These are phyloP conservation scores for Rhizophora apiculata DNA, from an alignment of 345 rosid species.

Conservation along the genomic window DNA sequence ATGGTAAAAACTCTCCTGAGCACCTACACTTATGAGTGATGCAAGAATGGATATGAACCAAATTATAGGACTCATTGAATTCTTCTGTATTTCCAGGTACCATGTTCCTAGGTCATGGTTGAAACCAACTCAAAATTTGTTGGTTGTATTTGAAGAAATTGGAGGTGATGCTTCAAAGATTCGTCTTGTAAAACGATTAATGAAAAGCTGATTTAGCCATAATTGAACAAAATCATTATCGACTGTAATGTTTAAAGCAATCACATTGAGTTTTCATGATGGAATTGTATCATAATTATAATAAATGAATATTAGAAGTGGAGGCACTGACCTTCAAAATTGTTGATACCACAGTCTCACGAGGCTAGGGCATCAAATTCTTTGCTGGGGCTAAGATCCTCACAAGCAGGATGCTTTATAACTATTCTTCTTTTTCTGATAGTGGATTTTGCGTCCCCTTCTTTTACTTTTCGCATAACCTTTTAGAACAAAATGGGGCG, in stretches of 20 bases:
- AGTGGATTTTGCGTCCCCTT: too few relatives aligned
- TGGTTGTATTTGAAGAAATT: slow-evolving; percentile 26
- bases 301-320: not conserved
- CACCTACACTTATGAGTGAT: too few relatives aligned
- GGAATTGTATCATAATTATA: too few relatives aligned
- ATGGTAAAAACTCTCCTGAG: slow-evolving; percentile 9
- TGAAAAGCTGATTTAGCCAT: not conserved
- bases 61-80: not conserved
- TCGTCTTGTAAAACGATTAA: slow-evolving; percentile 17
- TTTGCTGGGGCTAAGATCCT: not conserved
- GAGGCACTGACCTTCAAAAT: not conserved
- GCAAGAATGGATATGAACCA: not conserved
- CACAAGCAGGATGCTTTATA: not conserved
- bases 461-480: too few relatives aligned
- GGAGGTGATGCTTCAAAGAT: slow-evolving; percentile 22
- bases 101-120: slow-evolving; percentile 30
- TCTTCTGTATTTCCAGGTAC: slow-evolving; percentile 14
- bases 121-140: slow-evolving; percentile 17
- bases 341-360: too few relatives aligned
- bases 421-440: too few relatives aligned
- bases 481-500: too few relatives aligned
- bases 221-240: too few relatives aligned
- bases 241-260: not conserved
- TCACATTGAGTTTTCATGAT: not conserved
- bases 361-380: not conserved